These are phyloP conservation scores for Graphilbum ipis-grandicollis DNA, from an alignment of 2,329 filamentous ascomycete genomes.

Conservation along the genomic window DNA sequence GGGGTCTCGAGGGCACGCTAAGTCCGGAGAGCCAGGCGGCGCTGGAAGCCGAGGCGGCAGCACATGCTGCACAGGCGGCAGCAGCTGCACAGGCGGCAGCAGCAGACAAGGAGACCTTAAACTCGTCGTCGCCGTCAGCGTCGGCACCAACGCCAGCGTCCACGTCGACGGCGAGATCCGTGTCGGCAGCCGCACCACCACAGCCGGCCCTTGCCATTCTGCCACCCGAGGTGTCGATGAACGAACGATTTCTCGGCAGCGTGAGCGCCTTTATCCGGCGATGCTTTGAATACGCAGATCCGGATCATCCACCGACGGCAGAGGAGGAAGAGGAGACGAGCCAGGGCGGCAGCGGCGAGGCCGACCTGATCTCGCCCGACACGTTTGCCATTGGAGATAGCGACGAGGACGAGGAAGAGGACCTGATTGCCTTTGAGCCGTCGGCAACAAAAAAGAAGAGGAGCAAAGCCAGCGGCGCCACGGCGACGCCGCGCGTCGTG, in stretches of 20 bases:
- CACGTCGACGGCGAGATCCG: no score
- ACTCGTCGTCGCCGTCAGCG: no score
- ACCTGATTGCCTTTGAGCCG: slow-evolving; percentile 21
- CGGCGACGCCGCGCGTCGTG: slow-evolving; percentile 16
- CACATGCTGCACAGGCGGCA: slow-evolving; percentile 10
- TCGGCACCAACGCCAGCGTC: no score
- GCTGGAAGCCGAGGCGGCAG: slow-evolving; percentile 14
- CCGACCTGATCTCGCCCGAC: slow-evolving; percentile 18
- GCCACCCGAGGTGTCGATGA: slow-evolving; percentile 39
- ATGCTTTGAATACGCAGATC: slow-evolving; percentile 96
- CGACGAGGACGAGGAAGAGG: slow-evolving; percentile 37
- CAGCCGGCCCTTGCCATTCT: no score
- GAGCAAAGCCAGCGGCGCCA: no score
- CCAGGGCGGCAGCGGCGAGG: slow-evolving; percentile 9
- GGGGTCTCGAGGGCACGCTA: slow-evolving; percentile 63
- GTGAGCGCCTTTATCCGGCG: slow-evolving; percentile 90
- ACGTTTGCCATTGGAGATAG: slow-evolving; percentile 66
- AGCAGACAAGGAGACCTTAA: no score
- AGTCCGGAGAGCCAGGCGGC: slow-evolving; percentile 45
- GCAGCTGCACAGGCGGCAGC: slow-evolving; percentile 22
- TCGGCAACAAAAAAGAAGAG: neutral
- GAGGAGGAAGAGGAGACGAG: slow-evolving; percentile 10
- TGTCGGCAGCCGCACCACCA: no score
- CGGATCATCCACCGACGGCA: slow-evolving; percentile 56
- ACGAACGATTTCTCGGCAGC: slow-evolving; percentile 79